A percentile compares a stretch with the other conserved stretches of the same genome.
Evolutionary conservation across 495 filamentous ascomycete genomes (phyloP).

Genomic region (Geopyxis carbonaria): DNA sequence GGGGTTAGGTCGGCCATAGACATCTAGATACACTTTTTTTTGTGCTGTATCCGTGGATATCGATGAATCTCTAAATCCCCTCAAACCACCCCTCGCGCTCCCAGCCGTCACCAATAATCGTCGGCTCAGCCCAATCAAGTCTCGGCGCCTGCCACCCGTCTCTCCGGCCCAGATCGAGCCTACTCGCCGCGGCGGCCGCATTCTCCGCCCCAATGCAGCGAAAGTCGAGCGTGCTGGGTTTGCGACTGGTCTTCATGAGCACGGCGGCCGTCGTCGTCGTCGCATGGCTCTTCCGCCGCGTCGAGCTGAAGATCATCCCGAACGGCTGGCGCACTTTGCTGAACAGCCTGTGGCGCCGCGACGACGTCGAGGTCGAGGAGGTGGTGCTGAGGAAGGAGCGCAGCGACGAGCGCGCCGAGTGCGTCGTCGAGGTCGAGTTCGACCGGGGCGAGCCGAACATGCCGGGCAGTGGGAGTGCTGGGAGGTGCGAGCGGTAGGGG

Average conservation of each 20-base stretch:
- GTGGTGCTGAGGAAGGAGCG: conserved; percentile 14
- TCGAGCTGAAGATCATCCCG: no score
- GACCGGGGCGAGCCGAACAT: conserved; percentile 8
- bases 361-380: conserved; percentile 13
- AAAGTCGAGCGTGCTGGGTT: conserved; percentile 21
- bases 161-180: no score
- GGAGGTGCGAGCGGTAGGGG: conserved; percentile 8
- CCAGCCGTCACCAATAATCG: no score
- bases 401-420: conserved; percentile 10
- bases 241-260: not conserved
- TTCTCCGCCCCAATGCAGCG: conserved; percentile 21
- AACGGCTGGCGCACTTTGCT: conserved; percentile 18
- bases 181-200: no score
- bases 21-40: no score
- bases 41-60: no score
- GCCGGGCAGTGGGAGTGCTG: not conserved
- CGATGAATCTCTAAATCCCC: no score
- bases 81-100: no score
- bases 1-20: no score
- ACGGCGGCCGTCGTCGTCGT: not conserved
- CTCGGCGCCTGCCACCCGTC: no score
- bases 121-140: no score
- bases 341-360: conserved; percentile 12
- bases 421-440: conserved; percentile 14
- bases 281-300: not conserved